Base-by-base conservation (phyloP, 192 early-diverging fungal genomes). In the Chytriomyces hyalinus region DNA sequence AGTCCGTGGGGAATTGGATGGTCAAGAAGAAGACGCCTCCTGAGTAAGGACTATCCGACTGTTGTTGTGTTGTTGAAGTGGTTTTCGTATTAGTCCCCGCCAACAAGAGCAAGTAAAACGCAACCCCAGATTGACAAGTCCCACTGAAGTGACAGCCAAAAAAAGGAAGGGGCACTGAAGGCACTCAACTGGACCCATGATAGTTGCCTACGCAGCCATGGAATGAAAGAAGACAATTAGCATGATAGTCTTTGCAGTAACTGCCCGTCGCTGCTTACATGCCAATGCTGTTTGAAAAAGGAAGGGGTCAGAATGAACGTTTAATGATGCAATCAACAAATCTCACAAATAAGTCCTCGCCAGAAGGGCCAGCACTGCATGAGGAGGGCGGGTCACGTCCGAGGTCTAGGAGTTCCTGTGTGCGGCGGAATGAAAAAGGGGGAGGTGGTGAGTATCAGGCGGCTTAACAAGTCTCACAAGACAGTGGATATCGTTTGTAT, bases 21-120 rank as follows among this genome's bases (percentile, higher is more conserved):
- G 92, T 87, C 75, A 99, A 87, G 90, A 98, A 97, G 88, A 96
- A 99, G 45, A 99, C 94, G 75, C 97, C 97, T 63, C 92, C 93
- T 73, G 87, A 72, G 80, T 96, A 99, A 72, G 97, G 97, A 80
- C 93, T 94, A 80, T 97, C 95, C 50, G 82, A 67, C 94, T 96
- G 86, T 59, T 67, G 36, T 74, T 48, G 57, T 4, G 57, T 57
- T 36, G 36, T 36, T 36, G 36, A 36, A 36, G 36, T 36, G 36
- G 36, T 36, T 36, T 36, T 36, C 36, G 36, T 4, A 36, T 36
- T 36, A 36, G 36, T 36, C 36, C 36, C 36, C 36, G 36, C 36
- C 1, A 3, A 36, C 36, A 36, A 24, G 28, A 3, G 4, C 36
- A 36, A 24, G 28, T 9, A 70, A 22, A 10, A 15, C 8, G 53